These are phyloP conservation scores for Rubus idaeus DNA, from an alignment of 306 rosid genomes.

Conservation along the genomic window DNA sequence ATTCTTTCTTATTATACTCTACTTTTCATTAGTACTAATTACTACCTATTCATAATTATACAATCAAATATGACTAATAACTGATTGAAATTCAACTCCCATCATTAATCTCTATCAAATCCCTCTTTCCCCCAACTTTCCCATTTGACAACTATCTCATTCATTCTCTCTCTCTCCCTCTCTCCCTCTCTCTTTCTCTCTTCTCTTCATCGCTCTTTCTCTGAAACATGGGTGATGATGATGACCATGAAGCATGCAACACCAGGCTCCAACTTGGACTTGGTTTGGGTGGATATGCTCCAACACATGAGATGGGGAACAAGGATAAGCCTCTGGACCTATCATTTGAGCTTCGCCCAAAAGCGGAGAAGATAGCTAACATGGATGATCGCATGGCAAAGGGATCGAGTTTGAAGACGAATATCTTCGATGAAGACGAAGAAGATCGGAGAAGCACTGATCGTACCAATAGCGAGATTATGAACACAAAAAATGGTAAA, in stretches of 20 bases:
- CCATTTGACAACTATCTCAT: conserved; percentile 4
- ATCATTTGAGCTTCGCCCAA: conserved; percentile 41
- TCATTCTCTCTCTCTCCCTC: conserved; percentile 1
- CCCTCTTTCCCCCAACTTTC: background rate
- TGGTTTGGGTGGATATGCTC: conserved; percentile 46
- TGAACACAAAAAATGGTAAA: conserved; percentile 8
- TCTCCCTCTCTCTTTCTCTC: background rate
- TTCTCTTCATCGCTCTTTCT: background rate
- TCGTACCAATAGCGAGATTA: background rate
- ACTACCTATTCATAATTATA: conserved; percentile 5
- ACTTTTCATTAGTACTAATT: conserved; percentile 12
- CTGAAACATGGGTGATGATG: conserved; percentile 46
- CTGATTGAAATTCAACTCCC: conserved; percentile 20
- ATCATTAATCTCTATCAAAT: conserved; percentile 11
- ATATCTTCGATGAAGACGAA: conserved; percentile 1
- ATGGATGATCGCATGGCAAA: conserved; percentile 10
- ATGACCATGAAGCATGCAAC: conserved; percentile 16
- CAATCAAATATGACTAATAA: conserved; percentile 17
- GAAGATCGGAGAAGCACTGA: conserved; percentile 15
- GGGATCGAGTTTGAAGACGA: conserved; percentile 21
- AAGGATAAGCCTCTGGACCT: conserved; percentile 35
- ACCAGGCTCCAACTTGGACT: conserved; percentile 57
- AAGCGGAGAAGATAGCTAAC: conserved; percentile 28
- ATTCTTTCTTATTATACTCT: conserved; percentile 15
- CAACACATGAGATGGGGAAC: conserved; percentile 25